Evolutionary conservation across 345 rosid genomes (phyloP), one percentile per base, ranked within the genome.

Genomic region (Gossypium turneri): DNA sequence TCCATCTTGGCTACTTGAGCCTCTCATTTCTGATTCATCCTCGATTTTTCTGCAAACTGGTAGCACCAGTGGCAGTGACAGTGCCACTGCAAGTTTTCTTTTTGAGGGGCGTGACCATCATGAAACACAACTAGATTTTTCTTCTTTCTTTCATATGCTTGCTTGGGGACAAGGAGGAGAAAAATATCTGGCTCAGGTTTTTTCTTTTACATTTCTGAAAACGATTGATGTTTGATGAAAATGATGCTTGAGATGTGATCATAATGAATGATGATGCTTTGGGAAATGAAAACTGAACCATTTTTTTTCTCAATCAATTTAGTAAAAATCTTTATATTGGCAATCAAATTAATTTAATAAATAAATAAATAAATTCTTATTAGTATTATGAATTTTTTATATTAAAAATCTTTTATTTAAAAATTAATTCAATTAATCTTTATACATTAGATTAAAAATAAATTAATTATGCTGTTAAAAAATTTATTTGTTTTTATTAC

Each of bases 91-190:
- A 41, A 7, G n/a, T 17, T 24, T 22, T 47, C 13, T 10, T 67
- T 66, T 67, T 67, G 71, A 44, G 27, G 53, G 52, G 70, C 10
- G 52, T 43, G 70, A 51, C 70, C 70, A 65, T 66, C 70, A 12
- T 44, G 52, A 34, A 25, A 65, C 12, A 51, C 70, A 41, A 44
- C 10, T 4, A 45, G 4, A 3, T 4, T 9, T 8, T 43, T 67
- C 22, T 8, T 45, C 68, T 41, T 17, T 63, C 50, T 34, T 9
- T 63, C 50, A n/a, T 17, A 41, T 63, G 48, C 48, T 63, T n/a
- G 41, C 41, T 34, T 5, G 41, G 41, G 7, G 12, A n/a, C 20
- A 38, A 34, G 41, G 12, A 56, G 12, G 16, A 34, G 51, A 63
- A 9, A 63, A 63, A 61, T 29, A 63, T 63, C 67, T 34, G 22